phyloP scores from a whole-genome alignment of 495 filamentous ascomycete species.

The Aspergillus asperescens region DNA sequence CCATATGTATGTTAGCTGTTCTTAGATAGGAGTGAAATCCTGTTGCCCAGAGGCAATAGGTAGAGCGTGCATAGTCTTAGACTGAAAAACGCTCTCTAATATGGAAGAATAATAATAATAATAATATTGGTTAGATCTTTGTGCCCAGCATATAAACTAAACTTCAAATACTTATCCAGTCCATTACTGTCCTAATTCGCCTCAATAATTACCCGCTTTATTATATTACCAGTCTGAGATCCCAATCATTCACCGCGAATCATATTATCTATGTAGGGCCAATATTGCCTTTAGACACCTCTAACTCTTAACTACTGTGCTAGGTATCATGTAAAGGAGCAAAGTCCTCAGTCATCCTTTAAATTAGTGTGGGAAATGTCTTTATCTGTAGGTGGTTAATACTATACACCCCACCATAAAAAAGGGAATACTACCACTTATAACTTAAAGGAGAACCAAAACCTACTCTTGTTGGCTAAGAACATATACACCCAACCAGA shows the following conservation, averaged over 20 bases:
- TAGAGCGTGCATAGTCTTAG: too few relatives aligned
- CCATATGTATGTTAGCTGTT: too few relatives aligned
- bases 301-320: not conserved
- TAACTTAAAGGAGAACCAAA: conserved; percentile 1
- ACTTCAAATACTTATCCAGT: not conserved
- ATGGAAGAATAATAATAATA: too few relatives aligned
- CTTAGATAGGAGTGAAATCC: too few relatives aligned
- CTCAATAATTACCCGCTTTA: not conserved
- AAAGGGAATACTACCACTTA: not conserved
- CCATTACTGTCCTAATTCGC: not conserved
- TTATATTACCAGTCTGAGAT: not conserved
- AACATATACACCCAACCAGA: conserved; percentile 5
- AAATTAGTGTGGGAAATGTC: not conserved
- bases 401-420: not conserved
- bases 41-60: too few relatives aligned
- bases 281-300: not conserved
- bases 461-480: not conserved
- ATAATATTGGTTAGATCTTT: not conserved
- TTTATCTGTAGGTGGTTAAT: not conserved
- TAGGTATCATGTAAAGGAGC: not conserved
- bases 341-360: not conserved
- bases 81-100: too few relatives aligned
- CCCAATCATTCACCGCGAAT: not conserved
- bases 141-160: not conserved
- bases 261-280: not conserved